A percentile compares a stretch with the other conserved stretches of the same genome.
Conservation (phyloP, 495 filamentous ascomycete genomes). For the Parachaetomium inaequale region DNA sequence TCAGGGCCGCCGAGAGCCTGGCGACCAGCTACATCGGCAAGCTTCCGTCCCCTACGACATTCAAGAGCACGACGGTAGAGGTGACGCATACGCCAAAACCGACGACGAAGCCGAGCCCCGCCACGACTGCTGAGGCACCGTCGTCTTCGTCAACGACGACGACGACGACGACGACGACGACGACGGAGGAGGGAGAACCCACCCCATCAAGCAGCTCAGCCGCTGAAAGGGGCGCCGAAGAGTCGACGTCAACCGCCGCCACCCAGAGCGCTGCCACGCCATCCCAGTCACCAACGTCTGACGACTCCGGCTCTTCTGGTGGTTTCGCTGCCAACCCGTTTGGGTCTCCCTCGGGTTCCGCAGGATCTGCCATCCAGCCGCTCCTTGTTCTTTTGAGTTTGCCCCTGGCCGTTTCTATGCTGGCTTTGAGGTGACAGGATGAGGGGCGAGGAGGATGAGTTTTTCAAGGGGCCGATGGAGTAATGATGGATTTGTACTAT, state of each 20-base stretch:
- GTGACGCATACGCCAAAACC: conserved; percentile 9
- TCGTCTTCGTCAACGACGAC: background rate
- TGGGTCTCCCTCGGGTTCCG: background rate
- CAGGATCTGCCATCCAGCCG: background rate
- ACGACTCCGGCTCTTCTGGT: background rate
- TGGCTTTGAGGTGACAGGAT: conserved; percentile 2
- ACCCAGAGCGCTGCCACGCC: background rate
- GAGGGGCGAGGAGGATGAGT: background rate
- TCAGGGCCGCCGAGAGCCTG: conserved; percentile 23
- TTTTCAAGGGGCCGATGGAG: background rate
- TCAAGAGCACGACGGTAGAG: conserved; percentile 4
- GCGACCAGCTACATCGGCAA: conserved; percentile 23
- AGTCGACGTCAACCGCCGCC: background rate
- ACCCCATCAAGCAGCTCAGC: background rate
- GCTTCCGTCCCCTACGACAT: conserved; percentile 14
- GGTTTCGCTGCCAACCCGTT: conserved; percentile 3
- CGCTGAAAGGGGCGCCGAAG: background rate
- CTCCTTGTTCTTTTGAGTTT: background rate
- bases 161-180: background rate
- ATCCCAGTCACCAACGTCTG: background rate
- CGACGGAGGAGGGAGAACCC: background rate
- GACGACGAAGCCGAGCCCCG: background rate
- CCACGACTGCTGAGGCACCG: background rate
- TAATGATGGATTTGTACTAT: background rate
- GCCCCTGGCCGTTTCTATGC: background rate